phyloP scores from a whole-genome alignment of 2,329 filamentous ascomycete genomes.

The Ascochyta fabae region DNA sequence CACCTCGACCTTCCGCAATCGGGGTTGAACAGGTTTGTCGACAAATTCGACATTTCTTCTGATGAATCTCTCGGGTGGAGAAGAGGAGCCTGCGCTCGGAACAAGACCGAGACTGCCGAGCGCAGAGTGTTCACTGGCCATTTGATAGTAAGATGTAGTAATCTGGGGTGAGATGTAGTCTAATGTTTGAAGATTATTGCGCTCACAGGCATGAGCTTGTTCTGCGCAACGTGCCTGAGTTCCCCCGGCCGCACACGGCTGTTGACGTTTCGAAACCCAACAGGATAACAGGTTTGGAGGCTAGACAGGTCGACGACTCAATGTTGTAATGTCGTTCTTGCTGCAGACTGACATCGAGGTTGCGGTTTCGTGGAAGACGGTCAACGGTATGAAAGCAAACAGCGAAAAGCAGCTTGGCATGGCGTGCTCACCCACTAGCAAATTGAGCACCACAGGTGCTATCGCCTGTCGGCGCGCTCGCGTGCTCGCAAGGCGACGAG shows the following conservation, averaged over 20 bases:
- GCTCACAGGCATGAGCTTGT: constrained; percentile 14
- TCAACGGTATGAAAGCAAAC: too few species aligned
- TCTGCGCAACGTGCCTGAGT: background rate
- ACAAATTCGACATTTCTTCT: constrained; percentile 4
- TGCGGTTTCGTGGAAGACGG: too few species aligned
- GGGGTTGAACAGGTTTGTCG: constrained; percentile 1
- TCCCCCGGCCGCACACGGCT: background rate
- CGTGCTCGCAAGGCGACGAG: too few species aligned
- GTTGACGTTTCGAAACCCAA: constrained; percentile 5
- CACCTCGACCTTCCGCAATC: constrained; percentile 2
- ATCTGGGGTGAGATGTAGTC: constrained; percentile 1
- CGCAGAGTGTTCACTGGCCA: background rate
- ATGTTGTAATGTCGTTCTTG: background rate
- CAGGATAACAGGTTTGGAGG: background rate
- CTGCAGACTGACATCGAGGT: background rate
- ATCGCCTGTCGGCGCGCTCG: too few species aligned
- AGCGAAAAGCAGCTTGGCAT: too few species aligned
- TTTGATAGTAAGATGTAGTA: background rate
- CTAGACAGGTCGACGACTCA: background rate
- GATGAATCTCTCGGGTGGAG: background rate
- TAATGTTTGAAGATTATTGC: constrained; percentile 12
- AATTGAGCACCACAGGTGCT: too few species aligned
- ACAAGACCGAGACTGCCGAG: constrained; percentile 5
- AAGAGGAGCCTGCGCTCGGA: constrained; percentile 1
- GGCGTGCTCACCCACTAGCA: too few species aligned